Percentiles rank a stretch among this genome's conserved stretches.
These are phyloP conservation scores for Didymosphaeria variabile DNA, from an alignment of 2,329 filamentous ascomycete genomes.

Conservation along the genomic window DNA sequence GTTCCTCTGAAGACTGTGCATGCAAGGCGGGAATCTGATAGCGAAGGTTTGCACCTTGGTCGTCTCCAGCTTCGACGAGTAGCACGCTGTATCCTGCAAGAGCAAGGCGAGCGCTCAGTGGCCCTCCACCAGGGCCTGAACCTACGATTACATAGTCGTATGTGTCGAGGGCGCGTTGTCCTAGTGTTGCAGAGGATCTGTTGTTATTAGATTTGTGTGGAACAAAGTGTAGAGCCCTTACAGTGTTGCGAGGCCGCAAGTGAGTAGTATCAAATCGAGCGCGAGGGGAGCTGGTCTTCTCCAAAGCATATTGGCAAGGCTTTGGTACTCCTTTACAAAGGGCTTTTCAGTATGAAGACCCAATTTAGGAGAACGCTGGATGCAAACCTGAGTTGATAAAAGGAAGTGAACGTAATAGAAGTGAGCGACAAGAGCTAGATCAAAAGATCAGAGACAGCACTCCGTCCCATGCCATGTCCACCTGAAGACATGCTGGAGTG, in stretches of 20 bases:
- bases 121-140: slow-evolving; percentile 67
- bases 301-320: not conserved
- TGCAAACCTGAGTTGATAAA: not conserved
- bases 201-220: not conserved
- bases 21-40: slow-evolving; percentile 62
- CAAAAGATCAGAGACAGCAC: not conserved
- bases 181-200: not conserved
- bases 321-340: not conserved
- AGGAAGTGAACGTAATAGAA: not conserved
- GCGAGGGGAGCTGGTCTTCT: not conserved
- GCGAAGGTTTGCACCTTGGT: slow-evolving; percentile 59
- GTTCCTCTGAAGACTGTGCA: slow-evolving; percentile 61
- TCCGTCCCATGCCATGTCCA: not conserved
- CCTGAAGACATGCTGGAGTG: not conserved
- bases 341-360: no score
- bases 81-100: slow-evolving; percentile 65
- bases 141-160: slow-evolving; percentile 71
- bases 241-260: not conserved
- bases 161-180: slow-evolving; percentile 3
- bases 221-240: not conserved
- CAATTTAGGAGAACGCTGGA: no score
- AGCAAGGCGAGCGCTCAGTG: slow-evolving; percentile 65
- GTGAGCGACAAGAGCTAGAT: not conserved
- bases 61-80: slow-evolving; percentile 67
- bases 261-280: not conserved